phyloP scores from a whole-genome alignment of 805 yeast genomes.

The Lachancea nothofagi region DNA sequence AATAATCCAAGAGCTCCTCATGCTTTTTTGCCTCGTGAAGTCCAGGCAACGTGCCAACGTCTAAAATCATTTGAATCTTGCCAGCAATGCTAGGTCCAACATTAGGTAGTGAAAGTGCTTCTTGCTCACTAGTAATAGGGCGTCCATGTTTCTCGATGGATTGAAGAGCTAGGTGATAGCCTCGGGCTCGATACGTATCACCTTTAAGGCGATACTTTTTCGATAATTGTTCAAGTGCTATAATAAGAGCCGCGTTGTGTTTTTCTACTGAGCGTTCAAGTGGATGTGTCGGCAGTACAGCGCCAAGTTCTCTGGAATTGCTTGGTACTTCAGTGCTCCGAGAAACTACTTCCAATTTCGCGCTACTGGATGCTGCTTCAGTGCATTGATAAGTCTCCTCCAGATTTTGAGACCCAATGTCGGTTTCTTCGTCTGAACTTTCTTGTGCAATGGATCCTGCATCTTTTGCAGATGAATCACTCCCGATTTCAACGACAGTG shows the following conservation, averaged over 20 bases:
- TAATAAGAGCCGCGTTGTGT: slow-evolving; percentile 17
- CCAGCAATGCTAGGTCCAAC: slow-evolving; percentile 26
- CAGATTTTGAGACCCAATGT: background rate
- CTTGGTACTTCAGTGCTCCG: too few species aligned
- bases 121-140: slow-evolving; percentile 22
- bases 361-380: too few species aligned
- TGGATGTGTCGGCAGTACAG: background rate
- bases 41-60: slow-evolving; percentile 24
- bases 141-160: slow-evolving; percentile 20
- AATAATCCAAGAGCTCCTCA: slow-evolving; percentile 23
- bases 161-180: slow-evolving; percentile 26
- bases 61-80: slow-evolving; percentile 26
- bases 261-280: background rate
- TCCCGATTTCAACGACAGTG: slow-evolving; percentile 1
- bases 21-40: slow-evolving; percentile 12
- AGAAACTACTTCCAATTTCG: too few species aligned
- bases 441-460: background rate
- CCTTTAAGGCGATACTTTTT: slow-evolving; percentile 25
- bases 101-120: slow-evolving; percentile 20
- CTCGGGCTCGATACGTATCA: slow-evolving; percentile 25
- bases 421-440: slow-evolving; percentile 4
- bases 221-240: slow-evolving; percentile 18
- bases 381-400: background rate
- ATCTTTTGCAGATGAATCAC: slow-evolving; percentile 3
- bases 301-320: too few species aligned